Base-by-base conservation (phyloP, 331 rosid species). In the Stylosanthes scabra region DNA sequence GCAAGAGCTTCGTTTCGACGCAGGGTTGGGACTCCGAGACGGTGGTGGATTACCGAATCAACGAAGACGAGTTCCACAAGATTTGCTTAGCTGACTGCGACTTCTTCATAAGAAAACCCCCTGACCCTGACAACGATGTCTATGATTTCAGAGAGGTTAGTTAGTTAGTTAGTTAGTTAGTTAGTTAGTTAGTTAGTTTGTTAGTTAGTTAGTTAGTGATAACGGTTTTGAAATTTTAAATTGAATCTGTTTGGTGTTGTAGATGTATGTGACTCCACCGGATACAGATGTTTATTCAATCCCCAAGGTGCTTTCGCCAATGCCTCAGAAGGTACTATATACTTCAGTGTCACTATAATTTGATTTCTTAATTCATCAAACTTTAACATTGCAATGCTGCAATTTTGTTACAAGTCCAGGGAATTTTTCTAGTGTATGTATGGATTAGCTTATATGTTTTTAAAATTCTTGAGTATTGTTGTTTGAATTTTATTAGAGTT, bases 201-300 rank as follows among this genome's bases (percentile, higher is more conserved):
- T 11, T 2, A 50, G 2, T 31, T 29, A 28, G 37, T 10, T 27
- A 57, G 39, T 55, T 16, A 1, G n/a, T 9, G 51, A 20, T 20
- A 20, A 20, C 25, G 25, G 25, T 46, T 10, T 3, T 10, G 11
- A 59, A 12, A 20, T 11, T 3, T 31, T 50, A 11, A 28, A 4
- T 8, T 34, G 34, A 56, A 56, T 58, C 13, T 59, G 55, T 51
- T 8, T 49, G 25, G 20, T 51, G 16, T 59, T 75, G 74, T 70
- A 94, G 98, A 91, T 91, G 95, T 93, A 93, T 72, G 98, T 91
- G 63, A 94, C 98, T 85, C 97, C 97, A 86, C 98, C 97, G 4
- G 97, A 91, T 76, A 94, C 96, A 45, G 98, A 94, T 83, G 84
- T 94, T 72, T 94, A 94, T 83, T 85, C 96, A 1, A 85, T 94